Conservation (phyloP, 192 early-diverging fungal species). For the Entomortierella beljakovae region DNA sequence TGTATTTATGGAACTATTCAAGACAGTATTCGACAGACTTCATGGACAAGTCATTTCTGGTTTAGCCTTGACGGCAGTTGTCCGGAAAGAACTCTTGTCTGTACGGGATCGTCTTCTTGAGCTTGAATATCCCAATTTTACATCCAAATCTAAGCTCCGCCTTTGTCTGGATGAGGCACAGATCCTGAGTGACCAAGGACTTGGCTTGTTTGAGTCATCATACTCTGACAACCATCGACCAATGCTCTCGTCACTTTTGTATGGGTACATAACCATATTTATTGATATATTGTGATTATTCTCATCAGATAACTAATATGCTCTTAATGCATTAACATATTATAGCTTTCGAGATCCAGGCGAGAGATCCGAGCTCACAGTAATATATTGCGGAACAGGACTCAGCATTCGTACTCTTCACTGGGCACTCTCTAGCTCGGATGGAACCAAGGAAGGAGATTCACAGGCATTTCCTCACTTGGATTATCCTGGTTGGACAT, state of each 20-base stretch:
- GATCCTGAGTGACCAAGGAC: slow-evolving; percentile 19
- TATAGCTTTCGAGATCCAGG: not conserved
- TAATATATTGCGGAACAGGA: not conserved
- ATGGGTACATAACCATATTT: not conserved
- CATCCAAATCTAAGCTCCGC: slow-evolving; percentile 6
- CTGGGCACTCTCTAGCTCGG: not conserved
- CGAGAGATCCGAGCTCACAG: not conserved
- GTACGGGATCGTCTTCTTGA: slow-evolving; percentile 8
- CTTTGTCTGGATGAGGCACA: slow-evolving; percentile 34
- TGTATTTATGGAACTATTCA: slow-evolving; percentile 1
- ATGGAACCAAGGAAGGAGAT: not conserved
- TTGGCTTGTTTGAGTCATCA: slow-evolving; percentile 12
- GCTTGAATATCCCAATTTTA: slow-evolving; percentile 21
- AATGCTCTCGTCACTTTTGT: slow-evolving; percentile 2
- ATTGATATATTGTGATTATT: not conserved
- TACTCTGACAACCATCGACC: slow-evolving; percentile 16
- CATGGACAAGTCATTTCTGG: not conserved
- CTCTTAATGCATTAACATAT: slow-evolving; percentile 1
- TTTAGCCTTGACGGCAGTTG: not conserved
- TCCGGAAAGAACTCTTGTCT: slow-evolving; percentile 8
- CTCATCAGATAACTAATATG: not conserved
- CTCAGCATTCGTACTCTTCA: slow-evolving; percentile 1
- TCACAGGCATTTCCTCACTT: not conserved
- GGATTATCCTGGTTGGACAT: not conserved
- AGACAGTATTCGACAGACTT: not conserved